Evolutionary conservation across 2,329 filamentous ascomycete genomes (phyloP), one percentile per base, ranked within the genome.

Genomic region (Torrubiella hemipterigena): DNA sequence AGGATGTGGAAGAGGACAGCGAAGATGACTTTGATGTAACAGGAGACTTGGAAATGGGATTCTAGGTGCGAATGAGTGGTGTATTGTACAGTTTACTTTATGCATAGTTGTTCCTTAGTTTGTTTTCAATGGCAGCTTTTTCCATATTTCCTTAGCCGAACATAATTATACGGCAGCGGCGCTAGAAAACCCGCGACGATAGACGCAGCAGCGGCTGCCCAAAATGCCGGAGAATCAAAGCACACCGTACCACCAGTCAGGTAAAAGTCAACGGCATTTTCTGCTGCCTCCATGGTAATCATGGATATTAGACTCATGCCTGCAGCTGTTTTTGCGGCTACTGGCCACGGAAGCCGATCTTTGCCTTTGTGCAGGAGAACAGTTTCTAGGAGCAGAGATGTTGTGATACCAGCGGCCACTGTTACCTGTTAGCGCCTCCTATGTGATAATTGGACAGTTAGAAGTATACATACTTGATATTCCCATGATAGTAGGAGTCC

Each of bases 241-340:
- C 54, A 48, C 2, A 73, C 60, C 2, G 56, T 42, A 0, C 68
- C 69, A 1, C 67, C 65, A 0, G 68, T 73, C 1, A 73, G 48
- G 34, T 66, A 59, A 35, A 65, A 73, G 37, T 74, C 69, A 4
- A 73, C 67, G 0, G 52, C 37, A 38, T 73, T 73, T 40, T 73
- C 61, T 0, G 62, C 67, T 4, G 55, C 38, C 42, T 73, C 69
- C 69, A 74, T 74, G 0, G 68, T 65, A 3, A 71, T 8, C 69
- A 73, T 73, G 0, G 68, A 73, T 8, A 73, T 62, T 29, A 71
- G 48, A 35, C 69, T 73, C 69, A 73, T 74, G 1, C 69, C 69
- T 15, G 63, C 59, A 0, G 69, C 69, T 0, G 69, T 73, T 27
- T 54, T 63, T 3, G 53, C 56, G 0, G 69, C 69, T 1, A 41